Evolutionary conservation across 2,329 filamentous ascomycete species (phyloP), one percentile per base, ranked within the genome.

Genomic region (Ascochyta lentis): DNA sequence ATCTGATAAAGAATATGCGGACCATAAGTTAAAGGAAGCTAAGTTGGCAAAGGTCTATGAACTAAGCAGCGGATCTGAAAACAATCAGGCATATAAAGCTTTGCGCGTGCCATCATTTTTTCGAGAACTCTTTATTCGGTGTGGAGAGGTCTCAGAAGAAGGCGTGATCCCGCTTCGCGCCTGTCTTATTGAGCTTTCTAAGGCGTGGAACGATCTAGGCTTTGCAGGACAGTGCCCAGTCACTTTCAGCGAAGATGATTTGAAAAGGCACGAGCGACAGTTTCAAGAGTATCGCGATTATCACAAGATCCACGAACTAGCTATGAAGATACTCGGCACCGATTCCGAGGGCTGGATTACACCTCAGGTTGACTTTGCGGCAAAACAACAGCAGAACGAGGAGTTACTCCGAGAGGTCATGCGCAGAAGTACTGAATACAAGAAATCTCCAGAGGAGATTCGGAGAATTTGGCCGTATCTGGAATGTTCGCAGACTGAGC

Each of bases 321-420:
- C 67, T 4, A 50, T 60, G 46, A 62, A 71, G 38, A 59, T 58
- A 43, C 60, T 77, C 3, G 58, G 59, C 47, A 73, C 73, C 0
- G 75, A 77, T 63, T 61, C 63, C 0, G 74, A 77, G 42, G 73
- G 73, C 10, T 78, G 73, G 72, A 61, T 76, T 15, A 39, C 66
- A 6, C 75, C 72, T 13, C 55, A 67, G 27, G 7, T 73, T 33
- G 70, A 77, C 59, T 61, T 70, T 33, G 52, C 34, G 16, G 51
- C 22, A 24, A 46, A 40, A 23, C 57, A 61, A 55, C 46, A 51
- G 27, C 60, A 65, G 47, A 76, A 73, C 53, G 46, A 57, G 34
- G 62, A 68, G 29, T 43, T 76, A 23, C 39, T 66, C 9, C 42
- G 60, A 42, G 42, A 60, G 22, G 22, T 62, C 19, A 58, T 66